phyloP scores from a whole-genome alignment of 192 early-diverging fungal species.

The Backusella westeae region DNA sequence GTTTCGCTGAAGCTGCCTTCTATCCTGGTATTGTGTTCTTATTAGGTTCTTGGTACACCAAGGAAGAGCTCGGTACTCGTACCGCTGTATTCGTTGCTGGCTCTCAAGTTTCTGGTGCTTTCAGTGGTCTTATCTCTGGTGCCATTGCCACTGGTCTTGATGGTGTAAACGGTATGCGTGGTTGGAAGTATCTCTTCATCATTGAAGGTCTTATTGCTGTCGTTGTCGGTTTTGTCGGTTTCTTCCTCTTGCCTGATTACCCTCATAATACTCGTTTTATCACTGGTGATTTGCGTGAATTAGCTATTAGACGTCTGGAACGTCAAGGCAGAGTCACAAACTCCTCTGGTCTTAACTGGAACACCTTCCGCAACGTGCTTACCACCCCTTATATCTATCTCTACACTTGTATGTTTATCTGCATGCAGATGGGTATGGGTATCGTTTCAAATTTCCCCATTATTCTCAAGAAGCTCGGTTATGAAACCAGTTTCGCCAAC shows the following conservation, averaged over 20 bases:
- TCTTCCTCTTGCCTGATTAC: conserved; percentile 49
- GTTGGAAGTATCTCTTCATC: conserved; percentile 52
- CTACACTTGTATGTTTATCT: conserved; percentile 15
- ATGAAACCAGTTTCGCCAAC: conserved; percentile 36
- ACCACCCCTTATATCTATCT: conserved; percentile 17
- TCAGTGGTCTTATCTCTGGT: conserved; percentile 30
- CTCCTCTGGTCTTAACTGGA: conserved; percentile 19
- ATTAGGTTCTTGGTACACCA: conserved; percentile 40
- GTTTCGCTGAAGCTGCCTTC: conserved; percentile 32
- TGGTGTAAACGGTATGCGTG: conserved; percentile 41
- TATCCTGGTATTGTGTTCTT: conserved; percentile 33
- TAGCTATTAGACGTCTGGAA: conserved; percentile 19
- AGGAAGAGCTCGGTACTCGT: conserved; percentile 34
- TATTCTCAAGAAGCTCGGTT: conserved; percentile 44
- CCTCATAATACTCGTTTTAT: conserved; percentile 56
- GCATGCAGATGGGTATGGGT: conserved; percentile 29
- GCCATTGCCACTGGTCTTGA: conserved; percentile 38
- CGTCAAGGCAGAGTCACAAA: conserved; percentile 9
- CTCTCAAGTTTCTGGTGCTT: conserved; percentile 26
- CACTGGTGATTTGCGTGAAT: conserved; percentile 36
- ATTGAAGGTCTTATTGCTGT: conserved; percentile 60
- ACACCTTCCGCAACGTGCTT: conserved; percentile 26
- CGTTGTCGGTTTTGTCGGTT: conserved; percentile 35
- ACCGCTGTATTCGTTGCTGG: conserved; percentile 35
- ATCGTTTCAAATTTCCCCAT: conserved; percentile 33